Base-by-base conservation (phyloP, 139 green algal genomes). In the Gonium pectorale region DNA sequence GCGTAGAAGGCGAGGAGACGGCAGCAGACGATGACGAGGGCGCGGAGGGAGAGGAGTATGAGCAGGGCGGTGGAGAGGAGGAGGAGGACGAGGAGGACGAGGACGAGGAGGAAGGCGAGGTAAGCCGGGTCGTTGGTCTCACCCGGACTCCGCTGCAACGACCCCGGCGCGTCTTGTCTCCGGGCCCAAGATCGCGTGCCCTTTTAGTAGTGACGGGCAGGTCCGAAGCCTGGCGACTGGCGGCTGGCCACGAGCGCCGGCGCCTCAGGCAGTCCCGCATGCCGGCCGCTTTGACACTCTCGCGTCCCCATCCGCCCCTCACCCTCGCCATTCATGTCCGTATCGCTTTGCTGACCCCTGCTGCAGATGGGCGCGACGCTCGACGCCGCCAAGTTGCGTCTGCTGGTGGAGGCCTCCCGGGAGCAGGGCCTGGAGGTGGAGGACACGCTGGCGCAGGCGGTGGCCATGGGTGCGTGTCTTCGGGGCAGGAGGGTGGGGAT, bases 371-470 rank as follows among this genome's bases (percentile, higher is more conserved):
- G n/a, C n/a, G n/a, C n/a, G n/a, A n/a, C n/a, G n/a, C 59, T 67
- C 8, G 59, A 67, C 35, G 63, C 8, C 11, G 5, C 33, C 63
- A 31, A 33, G 67, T 38, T 73, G 38, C 38, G 24, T 37, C 38
- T 35, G 67, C 67, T 73, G 67, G 31, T 73, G 67, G 40, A 6
- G 8, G 67, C 67, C 3, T 21, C 40, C 7, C 0, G 5, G 22
- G 38, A 21, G 7, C 24, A 73, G 67, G 67, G 67, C 7, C 67
- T 73, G 67, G 24, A 19, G 38, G n/a, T 82, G 40, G 75, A 82
- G 75, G 75, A 82, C n/a, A 72, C 59, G 5, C 56, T 82, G 75
- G 75, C 75, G 59, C 75, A 82, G 75, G 75, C 75, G 75, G 75
- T 82, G 59, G 75, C 75, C 11, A 82, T 82, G 75, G 75, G 75